Evolutionary conservation across 495 filamentous ascomycete species (phyloP), one percentile per base, ranked within the genome.

Genomic region (Neurospora tetraspora): DNA sequence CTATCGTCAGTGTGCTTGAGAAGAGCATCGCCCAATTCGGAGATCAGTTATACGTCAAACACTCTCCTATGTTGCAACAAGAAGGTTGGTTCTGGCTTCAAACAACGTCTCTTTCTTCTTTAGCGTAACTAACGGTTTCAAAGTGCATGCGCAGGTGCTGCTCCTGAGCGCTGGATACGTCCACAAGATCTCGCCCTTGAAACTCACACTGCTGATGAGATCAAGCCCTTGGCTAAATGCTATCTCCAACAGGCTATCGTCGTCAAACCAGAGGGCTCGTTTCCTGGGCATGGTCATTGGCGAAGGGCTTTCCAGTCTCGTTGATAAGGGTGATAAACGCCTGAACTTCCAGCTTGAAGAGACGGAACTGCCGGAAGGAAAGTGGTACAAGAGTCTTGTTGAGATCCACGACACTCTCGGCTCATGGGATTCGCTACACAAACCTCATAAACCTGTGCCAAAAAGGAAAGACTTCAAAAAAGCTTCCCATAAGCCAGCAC

Each of bases 231-330:
- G 94, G 80, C 84, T 95, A 7, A 92, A 87, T 74, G 87, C 89
- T 37, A 88, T 98, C 37, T 97, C 96, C 0, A 98, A 97, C 76
- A 88, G 94, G 47, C 84, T 99, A n/a, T 88, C 88, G 12, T 86
- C 92, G 36, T 88, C 93, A 27, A 93, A 94, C 68, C 84, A 84
- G 16, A 86, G 89, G 71, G 90, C 92, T 70, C 88, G 96, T 5
- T 92, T 94, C 71, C 85, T 99, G 5, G 96, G 96, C 0, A 97
- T 99, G 92, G 84, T 93, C 6, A 89, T 97, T 61, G 96, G 92
- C 3, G 94, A 91, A 69, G 88, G 90, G 0, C 87, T 98, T 16
- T 97, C 94, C 0, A 84, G 87, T 23, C 85, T 99, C 2, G 88
- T 96, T 6, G 94, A 98, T 76, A 88, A 90, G 73, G 87, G 88